A percentile compares a stretch with the other conserved stretches of the same genome.
Conservation (phyloP, 805 yeast species). For the Tetrapisispora pingtungensis region DNA sequence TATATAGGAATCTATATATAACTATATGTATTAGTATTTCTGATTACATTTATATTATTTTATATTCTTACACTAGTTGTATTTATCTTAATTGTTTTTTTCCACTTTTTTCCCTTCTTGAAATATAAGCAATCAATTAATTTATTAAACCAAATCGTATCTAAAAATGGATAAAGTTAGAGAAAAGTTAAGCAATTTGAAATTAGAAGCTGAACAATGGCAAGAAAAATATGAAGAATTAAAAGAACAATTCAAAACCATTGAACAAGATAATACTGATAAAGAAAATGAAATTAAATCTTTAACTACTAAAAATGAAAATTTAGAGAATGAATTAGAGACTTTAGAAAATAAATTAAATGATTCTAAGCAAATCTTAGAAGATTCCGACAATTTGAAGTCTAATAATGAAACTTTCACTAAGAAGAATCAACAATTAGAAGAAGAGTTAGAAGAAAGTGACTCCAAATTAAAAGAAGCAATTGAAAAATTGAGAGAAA, state of each 20-base stretch:
- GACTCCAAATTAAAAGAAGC: conserved; percentile 88
- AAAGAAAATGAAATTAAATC: conserved; percentile 94
- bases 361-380: conserved; percentile 66
- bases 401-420: conserved; percentile 83
- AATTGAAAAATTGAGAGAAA: conserved; percentile 85
- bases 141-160: too few species aligned
- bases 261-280: conserved; percentile 85
- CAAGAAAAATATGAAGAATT: conserved; percentile 93
- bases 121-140: too few species aligned
- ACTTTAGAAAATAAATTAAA: conserved; percentile 30
- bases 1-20: too few species aligned
- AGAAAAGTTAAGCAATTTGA: conserved; percentile 76
- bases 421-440: conserved; percentile 84
- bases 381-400: conserved; percentile 80
- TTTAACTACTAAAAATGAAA: conserved; percentile 82
- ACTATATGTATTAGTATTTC: too few species aligned
- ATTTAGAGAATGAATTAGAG: conserved; percentile 75
- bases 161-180: conserved; percentile 48
- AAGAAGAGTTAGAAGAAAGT: conserved; percentile 70
- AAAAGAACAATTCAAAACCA: conserved; percentile 65
- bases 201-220: conserved; percentile 93
- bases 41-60: too few species aligned
- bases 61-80: too few species aligned
- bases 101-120: too few species aligned
- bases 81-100: too few species aligned